phyloP scores from a whole-genome alignment of 768 basidiomycete species.

The Tulasnella sp. region DNA sequence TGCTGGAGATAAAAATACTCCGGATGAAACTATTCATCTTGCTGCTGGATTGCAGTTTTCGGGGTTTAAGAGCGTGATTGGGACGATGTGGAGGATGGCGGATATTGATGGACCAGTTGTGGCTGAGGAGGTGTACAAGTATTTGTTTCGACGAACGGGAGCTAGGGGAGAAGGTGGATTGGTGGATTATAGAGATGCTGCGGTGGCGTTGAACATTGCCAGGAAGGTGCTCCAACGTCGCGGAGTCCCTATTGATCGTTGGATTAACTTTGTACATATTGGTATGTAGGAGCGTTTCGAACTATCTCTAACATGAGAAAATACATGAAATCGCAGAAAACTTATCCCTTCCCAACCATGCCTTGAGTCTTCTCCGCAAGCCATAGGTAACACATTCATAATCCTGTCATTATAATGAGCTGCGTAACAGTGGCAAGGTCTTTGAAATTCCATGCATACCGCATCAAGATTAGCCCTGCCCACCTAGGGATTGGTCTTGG shows the following conservation, averaged over 20 bases:
- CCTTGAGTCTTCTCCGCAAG: too few species aligned
- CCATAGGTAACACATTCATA: too few species aligned
- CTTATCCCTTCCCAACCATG: too few species aligned
- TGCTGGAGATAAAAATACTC: neutral
- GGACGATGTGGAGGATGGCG: neutral
- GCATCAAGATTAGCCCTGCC: too few species aligned
- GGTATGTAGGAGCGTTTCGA: neutral
- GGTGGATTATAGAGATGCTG: neutral
- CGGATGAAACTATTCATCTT: neutral
- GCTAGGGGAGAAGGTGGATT: neutral
- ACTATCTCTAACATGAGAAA: neutral
- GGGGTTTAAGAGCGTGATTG: neutral
- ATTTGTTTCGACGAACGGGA: neutral
- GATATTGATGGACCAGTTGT: neutral
- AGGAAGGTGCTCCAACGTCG: neutral
- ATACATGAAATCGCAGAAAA: too few species aligned
- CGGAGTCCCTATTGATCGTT: neutral
- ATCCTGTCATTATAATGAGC: too few species aligned
- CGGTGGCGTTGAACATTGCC: neutral
- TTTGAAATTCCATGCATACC: too few species aligned
- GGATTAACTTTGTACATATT: constrained; percentile 1
- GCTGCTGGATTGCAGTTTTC: neutral
- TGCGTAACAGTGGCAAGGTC: too few species aligned
- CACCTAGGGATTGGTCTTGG: too few species aligned
- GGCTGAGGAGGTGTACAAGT: neutral